Evolutionary conservation across 306 rosid species (phyloP), one percentile per base, ranked within the genome.

Genomic region (Hippophae tibetana): DNA sequence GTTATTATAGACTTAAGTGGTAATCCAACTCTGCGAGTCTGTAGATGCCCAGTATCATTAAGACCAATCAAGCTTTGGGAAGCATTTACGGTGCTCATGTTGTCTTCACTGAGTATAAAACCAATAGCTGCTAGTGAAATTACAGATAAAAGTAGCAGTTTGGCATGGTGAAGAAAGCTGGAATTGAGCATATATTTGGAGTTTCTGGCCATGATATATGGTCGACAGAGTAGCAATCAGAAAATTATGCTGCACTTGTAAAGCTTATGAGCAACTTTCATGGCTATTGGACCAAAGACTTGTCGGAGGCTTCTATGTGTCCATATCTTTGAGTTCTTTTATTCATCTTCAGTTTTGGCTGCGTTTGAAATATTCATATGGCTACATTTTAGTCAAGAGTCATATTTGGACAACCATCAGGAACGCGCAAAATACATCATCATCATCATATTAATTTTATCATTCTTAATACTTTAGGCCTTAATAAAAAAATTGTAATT

Each of bases 131-230:
- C 46, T 44, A 64, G n/a, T 5, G 8, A 54, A 13, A 56, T 10
- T 5, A 78, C 44, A 26, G 67, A 69, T 53, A 78, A 64, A 55
- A 86, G 57, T 12, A 18, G 69, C 41, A 72, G 26, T 47, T 57
- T 82, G 46, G 77, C 52, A 47, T 50, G 74, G 59, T 74, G 64
- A 56, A 64, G 57, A 2, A 65, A 56, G 59, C 59, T 13, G 18
- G 10, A 52, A 57, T 82, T 74, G 18, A 62, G 57, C 82, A 79
- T 79, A 43, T 47, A 74, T 14, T 50, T 64, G 0, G 41, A 71
- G 65, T 56, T 25, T 72, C 41, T 31, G 63, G 44, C 55, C 14
- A 61, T 64, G 63, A 12, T 18, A 18, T 18, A 18, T 74, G 47
- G 18, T 64, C 41, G 44, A 46, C 47, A 55, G 63, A 47, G 57